These are phyloP conservation scores for Adansonia grandidieri DNA, from an alignment of 441 rosid species.

Conservation along the genomic window DNA sequence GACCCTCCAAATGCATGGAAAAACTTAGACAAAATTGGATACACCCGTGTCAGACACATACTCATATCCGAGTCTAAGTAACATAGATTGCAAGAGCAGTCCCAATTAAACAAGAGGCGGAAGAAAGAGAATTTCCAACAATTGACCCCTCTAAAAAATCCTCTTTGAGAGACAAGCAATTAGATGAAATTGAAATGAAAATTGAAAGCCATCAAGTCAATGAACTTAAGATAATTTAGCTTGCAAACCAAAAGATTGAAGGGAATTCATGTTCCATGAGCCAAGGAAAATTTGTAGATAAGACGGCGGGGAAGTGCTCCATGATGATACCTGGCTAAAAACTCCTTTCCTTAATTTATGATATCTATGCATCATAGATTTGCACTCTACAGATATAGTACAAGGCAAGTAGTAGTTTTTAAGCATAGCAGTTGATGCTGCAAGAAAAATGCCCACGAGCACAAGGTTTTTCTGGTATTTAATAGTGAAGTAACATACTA, in stretches of 20 bases:
- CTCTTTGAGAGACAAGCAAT: background rate
- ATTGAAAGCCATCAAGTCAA: background rate
- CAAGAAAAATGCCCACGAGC: background rate
- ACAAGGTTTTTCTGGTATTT: background rate
- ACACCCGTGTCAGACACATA: too few relatives aligned
- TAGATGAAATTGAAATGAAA: background rate
- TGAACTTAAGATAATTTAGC: background rate
- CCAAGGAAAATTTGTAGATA: background rate
- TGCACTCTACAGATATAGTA: background rate
- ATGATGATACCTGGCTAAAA: background rate
- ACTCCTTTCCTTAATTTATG: background rate
- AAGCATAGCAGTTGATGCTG: background rate
- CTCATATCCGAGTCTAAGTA: too few relatives aligned
- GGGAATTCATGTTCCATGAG: background rate
- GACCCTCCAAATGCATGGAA: too few relatives aligned
- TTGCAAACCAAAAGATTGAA: background rate
- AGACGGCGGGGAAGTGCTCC: background rate
- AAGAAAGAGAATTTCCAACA: background rate
- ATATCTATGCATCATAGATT: background rate
- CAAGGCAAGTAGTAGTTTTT: background rate
- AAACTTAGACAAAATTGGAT: too few relatives aligned
- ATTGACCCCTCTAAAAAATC: background rate
- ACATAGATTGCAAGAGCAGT: background rate
- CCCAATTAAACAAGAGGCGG: background rate
- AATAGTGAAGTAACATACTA: background rate